Conservation (phyloP, 2,329 filamentous ascomycete genomes). For the Seiridium cupressi region DNA sequence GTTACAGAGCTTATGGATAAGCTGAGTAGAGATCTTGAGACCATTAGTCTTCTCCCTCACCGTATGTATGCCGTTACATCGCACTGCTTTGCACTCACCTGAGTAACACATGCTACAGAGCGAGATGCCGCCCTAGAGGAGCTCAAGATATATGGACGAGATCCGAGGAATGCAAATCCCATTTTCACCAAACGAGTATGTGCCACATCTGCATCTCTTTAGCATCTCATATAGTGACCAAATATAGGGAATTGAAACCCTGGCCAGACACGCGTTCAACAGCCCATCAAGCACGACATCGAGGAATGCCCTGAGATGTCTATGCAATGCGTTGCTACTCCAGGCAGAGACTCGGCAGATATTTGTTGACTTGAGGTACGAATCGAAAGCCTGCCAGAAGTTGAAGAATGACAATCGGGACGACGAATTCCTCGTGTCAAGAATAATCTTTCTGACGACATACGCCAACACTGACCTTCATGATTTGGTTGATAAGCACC, state of each 20-base stretch:
- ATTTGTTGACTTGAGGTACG: constrained; percentile 69
- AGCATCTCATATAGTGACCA: not conserved
- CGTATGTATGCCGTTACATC: constrained; percentile 30
- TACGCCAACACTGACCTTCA: constrained; percentile 70
- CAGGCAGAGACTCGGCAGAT: constrained; percentile 66
- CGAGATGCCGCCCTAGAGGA: constrained; percentile 61
- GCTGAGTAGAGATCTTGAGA: constrained; percentile 11
- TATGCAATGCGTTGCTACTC: constrained; percentile 82
- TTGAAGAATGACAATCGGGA: constrained; percentile 74
- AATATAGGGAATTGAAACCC: constrained; percentile 69
- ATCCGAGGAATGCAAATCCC: constrained; percentile 68
- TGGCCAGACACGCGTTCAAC: constrained; percentile 73
- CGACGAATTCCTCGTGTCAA: constrained; percentile 81
- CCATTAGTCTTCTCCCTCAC: constrained; percentile 35
- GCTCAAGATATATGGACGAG: constrained; percentile 77
- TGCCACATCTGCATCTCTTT: constrained; percentile 1
- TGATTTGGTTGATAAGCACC: constrained; percentile 62
- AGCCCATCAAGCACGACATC: constrained; percentile 61
- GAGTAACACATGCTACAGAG: constrained; percentile 43
- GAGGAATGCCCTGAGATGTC: constrained; percentile 73
- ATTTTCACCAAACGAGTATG: constrained; percentile 79
- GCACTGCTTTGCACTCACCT: constrained; percentile 6
- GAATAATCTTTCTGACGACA: constrained; percentile 77
- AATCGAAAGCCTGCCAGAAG: constrained; percentile 64
- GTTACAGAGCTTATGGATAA: constrained; percentile 12